Evolutionary conservation across 257 asterid species (phyloP).

Genomic region (Penstemon davidsonii): DNA sequence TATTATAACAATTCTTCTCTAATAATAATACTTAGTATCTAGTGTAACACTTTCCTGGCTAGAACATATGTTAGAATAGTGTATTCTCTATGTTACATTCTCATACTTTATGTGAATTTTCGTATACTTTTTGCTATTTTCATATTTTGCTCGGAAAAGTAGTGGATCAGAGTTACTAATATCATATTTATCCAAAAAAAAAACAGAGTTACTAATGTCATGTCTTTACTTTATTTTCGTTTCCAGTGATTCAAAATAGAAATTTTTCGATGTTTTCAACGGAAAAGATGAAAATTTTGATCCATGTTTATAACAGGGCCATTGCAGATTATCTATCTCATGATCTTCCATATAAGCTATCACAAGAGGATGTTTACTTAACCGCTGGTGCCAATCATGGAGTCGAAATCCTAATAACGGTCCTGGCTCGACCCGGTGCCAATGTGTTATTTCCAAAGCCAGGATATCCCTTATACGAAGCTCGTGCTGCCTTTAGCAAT

Average conservation of each 20-base stretch:
- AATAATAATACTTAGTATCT: too few species aligned
- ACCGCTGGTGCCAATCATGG: conserved; percentile 73
- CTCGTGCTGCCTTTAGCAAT: conserved; percentile 48
- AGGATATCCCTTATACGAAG: conserved; percentile 64
- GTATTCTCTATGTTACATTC: too few species aligned
- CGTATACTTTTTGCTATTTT: neutral
- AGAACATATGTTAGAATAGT: too few species aligned
- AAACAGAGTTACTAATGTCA: neutral
- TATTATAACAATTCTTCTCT: too few species aligned
- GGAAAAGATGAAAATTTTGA: too few species aligned
- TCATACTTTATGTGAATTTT: too few species aligned
- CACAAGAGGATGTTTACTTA: conserved; percentile 48
- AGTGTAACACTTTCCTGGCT: too few species aligned
- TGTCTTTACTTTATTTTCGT: neutral
- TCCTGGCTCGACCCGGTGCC: conserved; percentile 63
- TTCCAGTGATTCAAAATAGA: too few species aligned
- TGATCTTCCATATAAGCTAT: conserved; percentile 46
- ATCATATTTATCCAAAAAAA: neutral
- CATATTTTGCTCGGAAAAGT: neutral
- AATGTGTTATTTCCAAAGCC: conserved; percentile 67
- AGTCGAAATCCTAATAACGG: conserved; percentile 52
- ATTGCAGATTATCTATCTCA: conserved; percentile 55
- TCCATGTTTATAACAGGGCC: conserved; percentile 38
- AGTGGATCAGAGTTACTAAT: neutral
- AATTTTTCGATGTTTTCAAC: too few species aligned